These are phyloP conservation scores for Schizophyllum commune DNA, from an alignment of 1,284 basidiomycete genomes.

Conservation along the genomic window DNA sequence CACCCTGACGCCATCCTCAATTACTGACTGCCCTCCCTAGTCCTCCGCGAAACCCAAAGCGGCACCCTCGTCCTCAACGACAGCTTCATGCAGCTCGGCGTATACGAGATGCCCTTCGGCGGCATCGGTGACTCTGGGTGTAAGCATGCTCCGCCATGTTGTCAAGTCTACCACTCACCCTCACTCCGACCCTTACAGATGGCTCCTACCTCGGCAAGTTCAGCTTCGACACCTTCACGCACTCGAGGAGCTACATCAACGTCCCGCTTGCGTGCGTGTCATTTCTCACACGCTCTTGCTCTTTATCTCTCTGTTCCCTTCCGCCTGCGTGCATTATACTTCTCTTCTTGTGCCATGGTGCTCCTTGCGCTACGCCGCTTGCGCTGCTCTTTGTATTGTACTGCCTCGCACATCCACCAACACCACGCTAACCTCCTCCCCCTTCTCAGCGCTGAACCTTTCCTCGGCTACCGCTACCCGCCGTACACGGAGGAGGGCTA, in stretches of 20 bases:
- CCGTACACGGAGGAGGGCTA: slow-evolving; percentile 8
- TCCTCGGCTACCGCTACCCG: slow-evolving; percentile 5
- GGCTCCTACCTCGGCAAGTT: slow-evolving; percentile 19
- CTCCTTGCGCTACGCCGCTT: too few species aligned
- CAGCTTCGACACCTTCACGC: slow-evolving; percentile 64
- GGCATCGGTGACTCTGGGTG: slow-evolving; percentile 68
- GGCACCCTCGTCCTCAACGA: slow-evolving; percentile 69
- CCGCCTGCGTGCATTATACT: neutral
- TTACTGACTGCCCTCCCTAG: too few species aligned
- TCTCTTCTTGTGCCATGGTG: too few species aligned
- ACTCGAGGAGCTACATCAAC: slow-evolving; percentile 20
- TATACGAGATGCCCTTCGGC: slow-evolving; percentile 58
- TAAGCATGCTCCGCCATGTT: slow-evolving; percentile 25
- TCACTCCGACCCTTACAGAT: slow-evolving; percentile 38
- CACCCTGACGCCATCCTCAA: too few species aligned
- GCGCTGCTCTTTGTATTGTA: too few species aligned
- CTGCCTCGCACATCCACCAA: too few species aligned
- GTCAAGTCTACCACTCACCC: slow-evolving; percentile 38
- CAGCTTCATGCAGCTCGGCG: slow-evolving; percentile 44
- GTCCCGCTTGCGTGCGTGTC: slow-evolving; percentile 6
- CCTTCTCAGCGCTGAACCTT: slow-evolving; percentile 5
- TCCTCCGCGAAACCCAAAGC: slow-evolving; percentile 60
- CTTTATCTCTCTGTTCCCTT: too few species aligned
- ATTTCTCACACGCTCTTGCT: too few species aligned
- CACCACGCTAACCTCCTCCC: neutral